These are phyloP conservation scores for Psophocarpus tetragonolobus DNA, from an alignment of 306 rosid genomes.

Conservation along the genomic window DNA sequence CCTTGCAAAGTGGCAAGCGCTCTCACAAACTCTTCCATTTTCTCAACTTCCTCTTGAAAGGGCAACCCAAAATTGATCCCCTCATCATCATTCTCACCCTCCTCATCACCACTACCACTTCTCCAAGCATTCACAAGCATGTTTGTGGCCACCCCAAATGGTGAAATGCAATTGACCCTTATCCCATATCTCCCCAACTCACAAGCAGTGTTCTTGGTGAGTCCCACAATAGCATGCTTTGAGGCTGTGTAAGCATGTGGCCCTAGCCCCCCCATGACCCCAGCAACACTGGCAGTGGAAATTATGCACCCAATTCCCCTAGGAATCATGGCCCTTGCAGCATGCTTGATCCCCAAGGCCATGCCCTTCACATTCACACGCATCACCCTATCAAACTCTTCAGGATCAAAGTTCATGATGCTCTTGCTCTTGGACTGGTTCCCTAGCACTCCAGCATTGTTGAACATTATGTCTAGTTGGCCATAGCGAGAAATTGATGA, in stretches of 20 bases:
- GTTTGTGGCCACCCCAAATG: conserved; percentile 87
- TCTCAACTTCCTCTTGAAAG: conserved; percentile 53
- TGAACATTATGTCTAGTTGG: conserved; percentile 75
- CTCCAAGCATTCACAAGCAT: conserved; percentile 85
- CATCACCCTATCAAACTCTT: conserved; percentile 72
- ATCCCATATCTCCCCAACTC: conserved; percentile 72
- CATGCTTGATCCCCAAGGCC: conserved; percentile 79
- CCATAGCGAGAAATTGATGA: conserved; percentile 52
- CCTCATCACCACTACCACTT: not conserved
- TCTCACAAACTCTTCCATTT: conserved; percentile 75
- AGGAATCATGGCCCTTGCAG: conserved; percentile 69
- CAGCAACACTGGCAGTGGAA: conserved; percentile 77
- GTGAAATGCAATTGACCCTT: conserved; percentile 77
- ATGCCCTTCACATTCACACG: conserved; percentile 75
- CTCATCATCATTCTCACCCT: conserved; percentile 28
- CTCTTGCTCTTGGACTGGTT: conserved; percentile 64
- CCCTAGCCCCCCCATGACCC: conserved; percentile 72
- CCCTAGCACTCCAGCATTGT: conserved; percentile 80
- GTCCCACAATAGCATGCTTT: conserved; percentile 84
- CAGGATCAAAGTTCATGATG: conserved; percentile 59
- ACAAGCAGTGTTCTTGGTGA: conserved; percentile 77
- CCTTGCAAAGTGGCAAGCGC: conserved; percentile 72
- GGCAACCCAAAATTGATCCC: conserved; percentile 50
- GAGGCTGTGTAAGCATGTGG: conserved; percentile 86
- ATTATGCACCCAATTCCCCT: conserved; percentile 61